These are phyloP conservation scores for Skeletonema grethae DNA, from an alignment of 108 stramenopile genomes.

Conservation along the genomic window DNA sequence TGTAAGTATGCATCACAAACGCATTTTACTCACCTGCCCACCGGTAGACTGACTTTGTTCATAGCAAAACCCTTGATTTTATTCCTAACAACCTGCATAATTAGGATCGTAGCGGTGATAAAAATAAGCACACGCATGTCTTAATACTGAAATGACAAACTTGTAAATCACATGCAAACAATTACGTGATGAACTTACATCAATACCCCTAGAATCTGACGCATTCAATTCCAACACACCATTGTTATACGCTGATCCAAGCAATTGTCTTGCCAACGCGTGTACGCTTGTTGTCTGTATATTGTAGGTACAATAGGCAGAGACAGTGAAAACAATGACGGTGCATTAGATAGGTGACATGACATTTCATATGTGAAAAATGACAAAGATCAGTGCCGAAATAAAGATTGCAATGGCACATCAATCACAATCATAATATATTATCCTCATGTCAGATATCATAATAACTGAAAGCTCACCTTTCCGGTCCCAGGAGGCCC, in stretches of 20 bases:
- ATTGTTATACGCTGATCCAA: slow-evolving; percentile 78
- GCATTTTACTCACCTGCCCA: slow-evolving; percentile 62
- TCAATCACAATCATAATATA: too few species aligned
- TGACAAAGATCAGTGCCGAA: neutral
- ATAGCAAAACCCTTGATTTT: slow-evolving; percentile 98
- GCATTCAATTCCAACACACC: slow-evolving; percentile 95
- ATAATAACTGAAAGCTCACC: slow-evolving; percentile 29
- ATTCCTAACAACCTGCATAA: slow-evolving; percentile 87
- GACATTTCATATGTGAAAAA: slow-evolving; percentile 3
- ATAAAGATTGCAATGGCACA: too few species aligned
- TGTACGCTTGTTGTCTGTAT: slow-evolving; percentile 87
- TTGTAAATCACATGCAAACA: neutral
- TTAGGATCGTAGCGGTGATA: neutral
- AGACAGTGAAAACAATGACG: neutral
- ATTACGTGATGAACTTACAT: slow-evolving; percentile 55
- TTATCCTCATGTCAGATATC: too few species aligned
- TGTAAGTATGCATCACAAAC: neutral
- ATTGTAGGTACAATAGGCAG: neutral
- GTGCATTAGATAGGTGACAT: neutral
- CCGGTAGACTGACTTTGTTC: slow-evolving; percentile 86
- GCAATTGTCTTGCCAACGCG: slow-evolving; percentile 85
- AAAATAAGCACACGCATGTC: slow-evolving; percentile 2
- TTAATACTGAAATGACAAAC: too few species aligned
- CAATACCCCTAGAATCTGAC: slow-evolving; percentile 97
- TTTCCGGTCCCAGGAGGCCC: slow-evolving; percentile 95